Evolutionary conservation across 1,284 basidiomycete species (phyloP).

Genomic region (Rhodofomes roseus): DNA sequence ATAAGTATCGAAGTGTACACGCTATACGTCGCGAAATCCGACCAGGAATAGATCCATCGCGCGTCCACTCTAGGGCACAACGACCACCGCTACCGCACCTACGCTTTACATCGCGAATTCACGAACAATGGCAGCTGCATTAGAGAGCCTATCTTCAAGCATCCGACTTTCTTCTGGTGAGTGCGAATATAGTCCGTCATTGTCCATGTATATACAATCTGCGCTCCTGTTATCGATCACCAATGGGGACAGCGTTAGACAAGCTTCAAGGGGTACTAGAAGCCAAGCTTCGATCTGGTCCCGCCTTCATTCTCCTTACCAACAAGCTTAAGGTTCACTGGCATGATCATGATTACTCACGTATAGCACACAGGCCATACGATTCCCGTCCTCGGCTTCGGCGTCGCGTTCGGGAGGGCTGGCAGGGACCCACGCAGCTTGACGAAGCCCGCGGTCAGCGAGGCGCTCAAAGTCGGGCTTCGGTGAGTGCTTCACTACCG

Average conservation of each 20-base stretch:
- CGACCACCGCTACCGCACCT: neutral
- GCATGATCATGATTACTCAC: neutral
- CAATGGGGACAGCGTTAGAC: neutral
- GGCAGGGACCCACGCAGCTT: conserved; percentile 56
- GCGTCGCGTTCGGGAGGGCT: conserved; percentile 38
- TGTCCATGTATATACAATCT: no score
- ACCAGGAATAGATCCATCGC: no score
- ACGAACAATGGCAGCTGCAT: neutral
- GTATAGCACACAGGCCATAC: conserved; percentile 36
- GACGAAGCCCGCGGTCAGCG: conserved; percentile 53
- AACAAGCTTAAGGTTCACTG: neutral
- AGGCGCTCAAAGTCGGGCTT: conserved; percentile 72
- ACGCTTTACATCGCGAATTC: no score
- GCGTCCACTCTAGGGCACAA: neutral
- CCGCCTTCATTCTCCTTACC: neutral
- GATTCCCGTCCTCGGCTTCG: conserved; percentile 77
- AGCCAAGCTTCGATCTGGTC: neutral
- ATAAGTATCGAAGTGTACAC: neutral
- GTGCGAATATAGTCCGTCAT: no score
- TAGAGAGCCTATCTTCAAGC: neutral
- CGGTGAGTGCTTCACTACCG: conserved; percentile 36
- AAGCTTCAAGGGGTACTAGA: neutral
- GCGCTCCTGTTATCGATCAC: no score
- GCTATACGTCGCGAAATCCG: no score
- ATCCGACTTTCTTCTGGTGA: neutral